Conservation (phyloP, 2,329 filamentous ascomycete species). For the Hortaea werneckii region DNA sequence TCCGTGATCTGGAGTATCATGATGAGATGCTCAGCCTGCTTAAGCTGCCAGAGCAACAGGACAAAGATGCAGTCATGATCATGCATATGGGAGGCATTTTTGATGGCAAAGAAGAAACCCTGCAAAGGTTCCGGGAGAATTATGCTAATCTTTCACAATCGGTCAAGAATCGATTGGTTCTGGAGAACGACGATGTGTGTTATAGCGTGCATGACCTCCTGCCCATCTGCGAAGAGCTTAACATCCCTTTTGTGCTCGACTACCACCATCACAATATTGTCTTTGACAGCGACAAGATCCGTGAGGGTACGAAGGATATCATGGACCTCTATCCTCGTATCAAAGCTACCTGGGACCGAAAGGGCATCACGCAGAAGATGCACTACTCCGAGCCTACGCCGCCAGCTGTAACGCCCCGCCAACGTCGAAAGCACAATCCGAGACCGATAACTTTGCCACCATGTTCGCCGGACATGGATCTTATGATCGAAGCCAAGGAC, state of each 20-base stretch:
- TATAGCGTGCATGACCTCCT: constrained; percentile 90
- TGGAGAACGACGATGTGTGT: constrained; percentile 90
- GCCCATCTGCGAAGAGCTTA: constrained; percentile 83
- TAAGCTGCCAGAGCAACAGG: constrained; percentile 62
- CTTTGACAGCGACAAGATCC: constrained; percentile 60
- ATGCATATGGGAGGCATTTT: constrained; percentile 87
- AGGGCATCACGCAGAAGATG: constrained; percentile 87
- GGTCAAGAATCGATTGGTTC: constrained; percentile 69
- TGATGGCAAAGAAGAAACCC: constrained; percentile 70
- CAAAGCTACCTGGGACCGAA: constrained; percentile 70
- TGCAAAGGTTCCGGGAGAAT: constrained; percentile 67
- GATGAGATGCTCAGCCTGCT: constrained; percentile 73
- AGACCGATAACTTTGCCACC: constrained; percentile 73
- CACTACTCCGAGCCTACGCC: constrained; percentile 80
- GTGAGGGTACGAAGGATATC: constrained; percentile 79
- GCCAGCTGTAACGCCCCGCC: constrained; percentile 64
- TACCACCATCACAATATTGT: constrained; percentile 95
- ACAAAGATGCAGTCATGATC: constrained; percentile 88
- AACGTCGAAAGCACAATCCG: constrained; percentile 76
- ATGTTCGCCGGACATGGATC: constrained; percentile 71
- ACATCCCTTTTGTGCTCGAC: constrained; percentile 85
- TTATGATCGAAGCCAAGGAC: constrained; percentile 99
- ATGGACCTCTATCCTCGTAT: constrained; percentile 66
- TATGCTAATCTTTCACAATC: constrained; percentile 57
- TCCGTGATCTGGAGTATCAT: constrained; percentile 81